Evolutionary conservation across 2,329 filamentous ascomycete species (phyloP), one percentile per base, ranked within the genome.

Genomic region (Coniella vitis): DNA sequence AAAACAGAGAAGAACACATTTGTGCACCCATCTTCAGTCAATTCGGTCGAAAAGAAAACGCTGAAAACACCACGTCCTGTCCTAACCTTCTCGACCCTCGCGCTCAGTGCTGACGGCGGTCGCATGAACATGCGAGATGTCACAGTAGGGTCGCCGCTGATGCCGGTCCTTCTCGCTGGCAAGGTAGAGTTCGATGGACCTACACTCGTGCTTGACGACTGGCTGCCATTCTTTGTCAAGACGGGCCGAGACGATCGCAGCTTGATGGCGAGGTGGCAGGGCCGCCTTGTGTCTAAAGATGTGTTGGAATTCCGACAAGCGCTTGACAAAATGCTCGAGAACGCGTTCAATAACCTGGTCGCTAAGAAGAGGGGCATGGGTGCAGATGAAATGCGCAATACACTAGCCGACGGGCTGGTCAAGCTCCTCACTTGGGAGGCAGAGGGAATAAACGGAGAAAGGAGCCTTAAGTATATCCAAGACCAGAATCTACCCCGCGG

Each of bases 1-100:
- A 5, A 13, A 32, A 9, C n/a, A 22, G 47, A 49, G 13, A 45
- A 29, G 21, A 9, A 19, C 10, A 20, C 20, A 4, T 14, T 13
- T n/a, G n/a, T 51, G 10, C 45, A 49, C 20, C 48, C 35, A 14
- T 16, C 5, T 19, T 51, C 44, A 22, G 48, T 48, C 39, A 48
- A 42, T 19, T 29, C 25, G 25, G 25, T 29, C 10, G 25, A 29
- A 5, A 29, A 29, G 13, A 7, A 13, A 4, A 21, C 4, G 0
- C 9, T 3, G 17, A 5, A 7, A 7, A 3, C 4, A n/a, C 2
- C 17, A 5, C 1, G n/a, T 25, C 7, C 38, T 10, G 1, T 48
- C 3, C 9, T 48, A 12, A 17, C 45, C 4, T 51, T 47, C 29
- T 47, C 40, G 19, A 31, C 10, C 17, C 19, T 51, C 14, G 16